Base-by-base conservation (phyloP, 768 basidiomycete genomes). In the Amanita pseudoporphyria region DNA sequence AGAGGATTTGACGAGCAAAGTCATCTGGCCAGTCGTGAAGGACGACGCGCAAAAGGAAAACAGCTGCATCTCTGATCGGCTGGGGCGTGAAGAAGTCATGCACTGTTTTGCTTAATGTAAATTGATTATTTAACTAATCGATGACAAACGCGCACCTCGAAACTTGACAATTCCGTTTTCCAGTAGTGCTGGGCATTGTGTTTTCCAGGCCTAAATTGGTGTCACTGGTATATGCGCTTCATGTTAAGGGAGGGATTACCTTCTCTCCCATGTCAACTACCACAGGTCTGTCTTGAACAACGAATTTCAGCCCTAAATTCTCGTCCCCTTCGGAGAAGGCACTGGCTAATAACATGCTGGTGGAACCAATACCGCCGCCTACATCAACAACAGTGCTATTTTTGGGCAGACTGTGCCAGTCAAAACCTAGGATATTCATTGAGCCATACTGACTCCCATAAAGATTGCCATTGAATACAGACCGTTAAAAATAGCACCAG, bases 21-120 rank as follows among this genome's bases (percentile, higher is more conserved):
- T 66, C 67, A 54, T 88, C 82, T 1, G 84, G 80, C 86, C 87
- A 88, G 57, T 90, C 87, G 56, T 90, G 87, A 30, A 85, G 68
- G 33, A 87, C 75, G 16, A 81, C 79, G 19, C 86, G 77, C 26
- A 87, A 67, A 30, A 88, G 68, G 59, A 81, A 90, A 5, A 87
- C 78, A 0, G 82, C 74, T 52, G 82, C 70, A 46, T 75, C 56
- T 49, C 57, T 62, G 45, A 69, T 58, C 2, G 74, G 74, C 57
- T 89, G 87, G 0, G 78, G 74, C 3, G 70, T 74, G 60, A 89
- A 88, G 60, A 88, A 89, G 64, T 88, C 84, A 56, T 89, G 86
- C 1, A 73, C 83, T 79, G 45, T 33, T 22, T 10, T 12, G 19
- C 26, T 49, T 16, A 36, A 18, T 36, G 36, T 32, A 55, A 44